Percentiles rank a stretch among this genome's conserved stretches.
phyloP scores from a whole-genome alignment of 2,329 filamentous ascomycete genomes.

The Pyricularia grisea region DNA sequence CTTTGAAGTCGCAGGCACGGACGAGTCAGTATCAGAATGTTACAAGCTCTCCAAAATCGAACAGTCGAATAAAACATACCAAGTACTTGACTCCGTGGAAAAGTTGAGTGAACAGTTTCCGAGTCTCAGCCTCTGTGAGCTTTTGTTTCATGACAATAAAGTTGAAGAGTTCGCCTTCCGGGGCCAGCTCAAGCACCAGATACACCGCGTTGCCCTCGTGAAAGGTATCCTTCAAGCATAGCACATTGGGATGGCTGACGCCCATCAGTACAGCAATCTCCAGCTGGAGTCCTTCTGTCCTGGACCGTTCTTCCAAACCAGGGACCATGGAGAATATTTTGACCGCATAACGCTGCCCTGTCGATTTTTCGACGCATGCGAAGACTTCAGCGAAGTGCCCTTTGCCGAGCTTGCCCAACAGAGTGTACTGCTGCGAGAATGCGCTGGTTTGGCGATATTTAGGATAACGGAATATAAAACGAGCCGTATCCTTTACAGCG shows the following conservation, averaged over 20 bases:
- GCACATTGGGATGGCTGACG: slow-evolving; percentile 87
- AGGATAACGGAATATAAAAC: slow-evolving; percentile 89
- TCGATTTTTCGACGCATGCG: slow-evolving; percentile 76
- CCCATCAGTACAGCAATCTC: slow-evolving; percentile 96
- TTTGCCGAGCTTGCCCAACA: slow-evolving; percentile 80
- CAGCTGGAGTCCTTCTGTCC: slow-evolving; percentile 80
- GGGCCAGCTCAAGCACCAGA: slow-evolving; percentile 79
- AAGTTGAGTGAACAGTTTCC: slow-evolving; percentile 81
- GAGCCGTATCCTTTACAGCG: slow-evolving; percentile 71
- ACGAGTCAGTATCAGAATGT: slow-evolving; percentile 15
- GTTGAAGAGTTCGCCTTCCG: slow-evolving; percentile 94
- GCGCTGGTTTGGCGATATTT: slow-evolving; percentile 61
- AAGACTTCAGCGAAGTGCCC: slow-evolving; percentile 94
- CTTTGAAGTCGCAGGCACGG: slow-evolving; percentile 31
- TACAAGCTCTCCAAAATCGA: neutral
- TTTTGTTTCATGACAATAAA: slow-evolving; percentile 87
- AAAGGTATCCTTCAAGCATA: slow-evolving; percentile 92
- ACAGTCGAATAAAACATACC: slow-evolving; percentile 42
- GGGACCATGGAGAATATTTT: slow-evolving; percentile 87
- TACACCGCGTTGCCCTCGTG: slow-evolving; percentile 87
- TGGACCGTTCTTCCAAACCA: slow-evolving; percentile 73
- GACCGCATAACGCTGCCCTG: slow-evolving; percentile 77
- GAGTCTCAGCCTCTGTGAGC: slow-evolving; percentile 71
- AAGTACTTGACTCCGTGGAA: slow-evolving; percentile 94
- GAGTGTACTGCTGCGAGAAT: slow-evolving; percentile 79